Evolutionary conservation across 2,329 filamentous ascomycete species (phyloP).

Genomic region (Calonectria crousiana): DNA sequence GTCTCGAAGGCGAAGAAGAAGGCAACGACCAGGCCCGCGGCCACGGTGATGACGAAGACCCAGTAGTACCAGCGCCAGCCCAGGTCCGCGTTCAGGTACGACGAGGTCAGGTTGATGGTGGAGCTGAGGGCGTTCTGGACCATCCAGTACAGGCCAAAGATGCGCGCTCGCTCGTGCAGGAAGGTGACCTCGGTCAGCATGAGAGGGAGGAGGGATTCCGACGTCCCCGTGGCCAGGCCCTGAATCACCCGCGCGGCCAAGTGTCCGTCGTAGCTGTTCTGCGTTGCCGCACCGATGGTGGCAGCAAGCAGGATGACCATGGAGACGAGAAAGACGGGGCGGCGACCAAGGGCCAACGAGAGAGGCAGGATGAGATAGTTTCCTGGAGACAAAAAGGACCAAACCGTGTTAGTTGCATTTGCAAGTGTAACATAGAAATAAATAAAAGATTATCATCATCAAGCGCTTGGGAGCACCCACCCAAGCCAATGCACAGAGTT

Average conservation of each 20-base stretch:
- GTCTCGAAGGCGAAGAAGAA: constrained; percentile 15
- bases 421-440: too few species aligned
- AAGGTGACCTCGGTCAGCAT: constrained; percentile 20
- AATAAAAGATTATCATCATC: too few species aligned
- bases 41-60: constrained; percentile 18
- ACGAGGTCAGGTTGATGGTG: constrained; percentile 11
- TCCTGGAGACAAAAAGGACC: background rate
- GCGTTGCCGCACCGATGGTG: background rate
- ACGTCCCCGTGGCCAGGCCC: constrained; percentile 1
- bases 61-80: constrained; percentile 22
- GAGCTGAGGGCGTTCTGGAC: constrained; percentile 12
- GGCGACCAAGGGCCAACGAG: background rate
- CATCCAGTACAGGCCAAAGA: constrained; percentile 18
- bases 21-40: constrained; percentile 13
- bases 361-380: constrained; percentile 4
- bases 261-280: background rate
- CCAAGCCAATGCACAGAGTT: constrained; percentile 1
- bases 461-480: background rate
- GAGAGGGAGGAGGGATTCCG: constrained; percentile 13
- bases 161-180: constrained; percentile 7
- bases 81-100: constrained; percentile 7
- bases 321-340: background rate
- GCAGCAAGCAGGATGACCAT: background rate
- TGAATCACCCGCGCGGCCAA: background rate
- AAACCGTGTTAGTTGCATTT: background rate